Percentiles rank a stretch among this genome's conserved stretches.
Evolutionary conservation across 257 asterid species (phyloP).

Genomic region (Echites panduratus): DNA sequence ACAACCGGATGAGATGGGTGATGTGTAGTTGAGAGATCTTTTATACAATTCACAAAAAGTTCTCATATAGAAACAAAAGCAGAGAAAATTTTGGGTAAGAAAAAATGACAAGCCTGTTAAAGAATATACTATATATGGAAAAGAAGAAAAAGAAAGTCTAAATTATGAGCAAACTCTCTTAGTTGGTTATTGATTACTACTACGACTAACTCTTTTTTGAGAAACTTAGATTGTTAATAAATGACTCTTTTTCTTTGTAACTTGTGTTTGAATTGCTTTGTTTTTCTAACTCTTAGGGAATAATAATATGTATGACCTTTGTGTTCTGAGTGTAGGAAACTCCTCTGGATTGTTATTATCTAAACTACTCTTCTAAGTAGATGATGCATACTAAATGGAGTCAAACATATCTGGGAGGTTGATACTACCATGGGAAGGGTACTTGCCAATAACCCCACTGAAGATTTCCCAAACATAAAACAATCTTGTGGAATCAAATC

Average conservation of each 20-base stretch:
- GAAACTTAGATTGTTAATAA: constrained; percentile 12
- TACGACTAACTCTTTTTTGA: constrained; percentile 23
- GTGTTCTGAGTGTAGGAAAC: constrained; percentile 29
- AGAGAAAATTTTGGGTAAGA: constrained; percentile 9
- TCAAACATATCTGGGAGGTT: too few relatives aligned
- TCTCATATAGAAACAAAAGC: not conserved
- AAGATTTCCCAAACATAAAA: too few relatives aligned
- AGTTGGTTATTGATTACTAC: constrained; percentile 20
- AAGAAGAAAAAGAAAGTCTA: not conserved
- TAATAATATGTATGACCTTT: constrained; percentile 15
- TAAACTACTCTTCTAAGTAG: too few relatives aligned
- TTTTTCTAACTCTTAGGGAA: constrained; percentile 30
- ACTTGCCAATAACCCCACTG: too few relatives aligned
- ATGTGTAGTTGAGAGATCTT: constrained; percentile 6
- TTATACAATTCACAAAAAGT: constrained; percentile 12
- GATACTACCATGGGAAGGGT: too few relatives aligned
- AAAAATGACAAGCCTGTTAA: constrained; percentile 31
- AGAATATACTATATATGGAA: constrained; percentile 27
- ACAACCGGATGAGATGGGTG: not conserved
- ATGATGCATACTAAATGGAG: too few relatives aligned
- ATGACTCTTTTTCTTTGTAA: constrained; percentile 11
- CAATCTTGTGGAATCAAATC: too few relatives aligned
- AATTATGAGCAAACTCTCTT: not conserved
- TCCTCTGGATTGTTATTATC: constrained; percentile 9
- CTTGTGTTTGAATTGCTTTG: constrained; percentile 15